A percentile compares a stretch with the other conserved stretches of the same genome.
Evolutionary conservation across 805 yeast species (phyloP).

Genomic region (Zygosaccharomyces rouxii): DNA sequence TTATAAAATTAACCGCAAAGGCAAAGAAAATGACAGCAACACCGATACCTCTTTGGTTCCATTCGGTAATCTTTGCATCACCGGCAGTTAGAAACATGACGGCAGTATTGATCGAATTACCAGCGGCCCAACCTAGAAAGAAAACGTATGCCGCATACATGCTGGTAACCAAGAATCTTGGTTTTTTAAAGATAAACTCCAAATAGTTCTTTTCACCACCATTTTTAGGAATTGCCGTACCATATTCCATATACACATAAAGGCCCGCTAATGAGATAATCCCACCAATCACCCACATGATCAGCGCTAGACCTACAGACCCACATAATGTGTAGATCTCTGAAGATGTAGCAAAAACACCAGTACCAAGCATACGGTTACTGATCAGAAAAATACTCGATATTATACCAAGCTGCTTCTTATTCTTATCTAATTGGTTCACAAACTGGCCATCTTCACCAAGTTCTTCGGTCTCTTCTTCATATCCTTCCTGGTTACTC

Average conservation of each 20-base stretch:
- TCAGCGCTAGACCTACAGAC: slow-evolving; percentile 65
- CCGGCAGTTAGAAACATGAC: slow-evolving; percentile 75
- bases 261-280: slow-evolving; percentile 60
- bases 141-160: slow-evolving; percentile 68
- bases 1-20: slow-evolving; percentile 55
- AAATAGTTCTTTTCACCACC: slow-evolving; percentile 85
- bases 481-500: background rate
- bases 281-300: slow-evolving; percentile 74
- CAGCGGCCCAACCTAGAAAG: slow-evolving; percentile 81
- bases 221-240: slow-evolving; percentile 70
- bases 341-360: slow-evolving; percentile 69
- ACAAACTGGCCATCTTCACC: slow-evolving; percentile 28
- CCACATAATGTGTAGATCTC: slow-evolving; percentile 49
- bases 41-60: slow-evolving; percentile 78
- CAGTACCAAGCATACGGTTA: slow-evolving; percentile 72
- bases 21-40: slow-evolving; percentile 69
- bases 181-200: slow-evolving; percentile 65
- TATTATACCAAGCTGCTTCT: slow-evolving; percentile 44
- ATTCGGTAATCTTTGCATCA: slow-evolving; percentile 57
- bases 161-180: slow-evolving; percentile 61
- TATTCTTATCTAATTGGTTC: slow-evolving; percentile 39
- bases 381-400: slow-evolving; percentile 63
- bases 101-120: slow-evolving; percentile 77
- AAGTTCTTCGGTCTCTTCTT: background rate
- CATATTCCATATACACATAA: slow-evolving; percentile 75